Evolutionary conservation across 2,329 filamentous ascomycete genomes (phyloP), one percentile per base, ranked within the genome.

Genomic region (Scleromitrula shiraiana): DNA sequence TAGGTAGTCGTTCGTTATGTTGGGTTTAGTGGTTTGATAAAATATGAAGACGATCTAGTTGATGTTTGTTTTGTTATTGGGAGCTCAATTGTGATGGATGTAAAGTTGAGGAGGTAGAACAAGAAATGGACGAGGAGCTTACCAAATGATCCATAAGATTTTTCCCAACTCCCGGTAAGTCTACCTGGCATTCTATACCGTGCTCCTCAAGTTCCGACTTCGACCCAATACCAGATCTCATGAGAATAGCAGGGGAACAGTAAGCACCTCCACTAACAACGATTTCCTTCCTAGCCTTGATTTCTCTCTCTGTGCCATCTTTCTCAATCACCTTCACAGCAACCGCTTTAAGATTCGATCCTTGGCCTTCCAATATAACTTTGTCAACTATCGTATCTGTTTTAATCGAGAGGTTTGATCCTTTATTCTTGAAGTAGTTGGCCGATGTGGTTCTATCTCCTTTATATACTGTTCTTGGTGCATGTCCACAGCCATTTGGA

Each of bases 131-230:
- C 14, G 12, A 12, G 19, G 19, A 0, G 45, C 59, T 54, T 57
- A 73, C 68, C 12, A 75, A 61, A 56, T 80, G 74, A 62, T 83
- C 77, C 59, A 76, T 70, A 1, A 82, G 66, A 62, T 82, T 82
- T 32, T 68, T 71, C 23, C 81, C 82, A 9, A 85, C 80, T 39
- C 78, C 81, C 0, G 78, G 80, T 1, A 80, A 68, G 58, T 84
- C 70, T 2, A 67, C 64, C 36, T 80, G 58, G 7, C 80, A 68
- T 1, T 69, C 64, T 51, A 83, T 81, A 19, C 66, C 62, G 56
- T 74, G 59, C 26, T 54, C 52, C 27, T 57, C 38, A 14, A 73
- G 64, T 57, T 72, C 67, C 1, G 53, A 59, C n/a, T 57, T 61
- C 8, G 68, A 64, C 2, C 72, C 71, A 41, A 74, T 59, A 19